Evolutionary conservation across 495 filamentous ascomycete genomes (phyloP).

Genomic region (Trichocladium antarcticum): DNA sequence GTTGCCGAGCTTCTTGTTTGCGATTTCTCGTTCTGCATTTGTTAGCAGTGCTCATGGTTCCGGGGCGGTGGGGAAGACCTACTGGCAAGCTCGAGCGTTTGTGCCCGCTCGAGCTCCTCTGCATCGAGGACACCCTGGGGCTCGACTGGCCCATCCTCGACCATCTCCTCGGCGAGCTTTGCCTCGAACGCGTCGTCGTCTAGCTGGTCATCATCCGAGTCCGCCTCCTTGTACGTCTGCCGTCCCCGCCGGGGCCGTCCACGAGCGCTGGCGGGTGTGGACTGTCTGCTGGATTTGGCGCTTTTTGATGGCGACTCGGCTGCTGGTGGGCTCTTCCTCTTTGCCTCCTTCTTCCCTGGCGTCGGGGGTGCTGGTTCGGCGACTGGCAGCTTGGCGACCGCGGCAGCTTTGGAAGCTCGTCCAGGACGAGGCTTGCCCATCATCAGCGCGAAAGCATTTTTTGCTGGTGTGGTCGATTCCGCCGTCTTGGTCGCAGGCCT

Average conservation of each 20-base stretch:
- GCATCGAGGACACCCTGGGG: constrained; percentile 31
- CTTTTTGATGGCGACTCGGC: constrained; percentile 47
- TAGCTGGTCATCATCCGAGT: constrained; percentile 58
- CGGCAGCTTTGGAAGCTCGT: constrained; percentile 10
- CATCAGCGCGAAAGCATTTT: constrained; percentile 39
- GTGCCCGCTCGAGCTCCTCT: constrained; percentile 56
- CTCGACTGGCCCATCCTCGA: constrained; percentile 39
- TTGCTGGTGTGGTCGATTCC: constrained; percentile 9
- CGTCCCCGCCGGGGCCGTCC: constrained; percentile 29
- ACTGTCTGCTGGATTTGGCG: constrained; percentile 55
- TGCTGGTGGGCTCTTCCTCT: constrained; percentile 35
- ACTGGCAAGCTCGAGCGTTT: constrained; percentile 71
- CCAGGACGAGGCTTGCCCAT: constrained; percentile 34
- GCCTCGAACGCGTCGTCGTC: constrained; percentile 64
- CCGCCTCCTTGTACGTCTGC: constrained; percentile 39
- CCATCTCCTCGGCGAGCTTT: constrained; percentile 50
- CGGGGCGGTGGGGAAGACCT: constrained; percentile 24
- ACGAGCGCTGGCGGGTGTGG: constrained; percentile 52
- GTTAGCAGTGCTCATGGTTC: constrained; percentile 7
- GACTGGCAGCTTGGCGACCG: not conserved
- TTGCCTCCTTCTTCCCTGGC: constrained; percentile 24
- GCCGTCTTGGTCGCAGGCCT: constrained; percentile 8
- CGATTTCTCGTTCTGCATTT: constrained; percentile 58
- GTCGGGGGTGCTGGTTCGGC: constrained; percentile 2
- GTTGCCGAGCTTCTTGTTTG: constrained; percentile 90